These are phyloP conservation scores for Ustanciosporium gigantosporum DNA, from an alignment of 1,284 basidiomycete species.

Conservation along the genomic window DNA sequence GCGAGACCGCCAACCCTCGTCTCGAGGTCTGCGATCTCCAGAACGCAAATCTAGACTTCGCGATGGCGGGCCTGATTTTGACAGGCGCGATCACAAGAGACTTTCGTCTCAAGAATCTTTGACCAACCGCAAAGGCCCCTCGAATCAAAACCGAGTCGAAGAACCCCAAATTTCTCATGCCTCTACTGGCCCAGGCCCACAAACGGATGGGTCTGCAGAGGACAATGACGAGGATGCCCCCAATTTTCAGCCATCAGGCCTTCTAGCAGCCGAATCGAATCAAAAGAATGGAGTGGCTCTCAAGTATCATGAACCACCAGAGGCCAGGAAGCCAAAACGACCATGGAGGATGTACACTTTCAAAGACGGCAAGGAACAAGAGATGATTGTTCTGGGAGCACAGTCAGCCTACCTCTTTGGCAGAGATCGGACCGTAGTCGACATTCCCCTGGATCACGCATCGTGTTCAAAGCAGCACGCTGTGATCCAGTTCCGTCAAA, in stretches of 20 bases:
- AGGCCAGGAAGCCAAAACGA: conserved; percentile 84
- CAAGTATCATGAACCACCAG: conserved; percentile 98
- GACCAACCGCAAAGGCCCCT: too few species aligned
- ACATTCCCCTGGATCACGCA: conserved; percentile 89
- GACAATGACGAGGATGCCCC: conserved; percentile 65
- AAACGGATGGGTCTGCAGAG: too few species aligned
- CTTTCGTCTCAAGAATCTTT: too few species aligned
- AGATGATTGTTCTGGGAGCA: conserved; percentile 61
- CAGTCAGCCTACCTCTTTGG: conserved; percentile 95
- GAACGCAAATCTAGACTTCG: too few species aligned
- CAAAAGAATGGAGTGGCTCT: conserved; percentile 81
- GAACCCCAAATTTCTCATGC: too few species aligned
- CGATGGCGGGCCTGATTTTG: too few species aligned
- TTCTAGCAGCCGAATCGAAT: conserved; percentile 77
- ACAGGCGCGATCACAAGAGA: too few species aligned
- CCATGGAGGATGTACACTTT: conserved; percentile 97
- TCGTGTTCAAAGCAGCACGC: conserved; percentile 99
- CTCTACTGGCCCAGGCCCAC: too few species aligned
- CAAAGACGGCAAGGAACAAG: conserved; percentile 84
- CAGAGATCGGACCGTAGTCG: conserved; percentile 71
- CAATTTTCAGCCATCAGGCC: conserved; percentile 83
- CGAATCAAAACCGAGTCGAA: too few species aligned
- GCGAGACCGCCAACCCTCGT: too few species aligned
- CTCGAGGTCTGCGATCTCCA: too few species aligned
- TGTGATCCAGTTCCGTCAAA: conserved; percentile 87